These are phyloP conservation scores for Fusarium guadeloupense DNA, from an alignment of 2,329 filamentous ascomycete species.

Conservation along the genomic window DNA sequence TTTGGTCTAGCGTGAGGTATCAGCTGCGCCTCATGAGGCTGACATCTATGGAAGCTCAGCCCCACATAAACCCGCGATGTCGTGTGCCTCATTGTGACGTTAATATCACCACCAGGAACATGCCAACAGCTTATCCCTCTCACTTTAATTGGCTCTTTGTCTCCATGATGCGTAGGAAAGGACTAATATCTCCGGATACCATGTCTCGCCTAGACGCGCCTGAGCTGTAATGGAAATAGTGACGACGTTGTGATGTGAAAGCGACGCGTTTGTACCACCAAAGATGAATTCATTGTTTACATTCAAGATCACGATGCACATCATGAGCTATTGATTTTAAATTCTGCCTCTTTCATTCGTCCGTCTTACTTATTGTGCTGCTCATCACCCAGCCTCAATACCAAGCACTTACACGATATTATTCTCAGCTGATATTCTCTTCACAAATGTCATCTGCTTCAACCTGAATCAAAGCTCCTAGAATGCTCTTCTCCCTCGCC, in stretches of 20 bases:
- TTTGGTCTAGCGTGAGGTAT: too few species aligned
- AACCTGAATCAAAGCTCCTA: not conserved
- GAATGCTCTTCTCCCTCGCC: constrained; percentile 13
- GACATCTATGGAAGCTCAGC: not conserved
- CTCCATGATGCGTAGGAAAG: not conserved
- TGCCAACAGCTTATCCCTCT: not conserved
- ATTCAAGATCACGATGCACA: too few species aligned
- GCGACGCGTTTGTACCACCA: not conserved
- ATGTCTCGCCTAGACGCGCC: not conserved
- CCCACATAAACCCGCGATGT: not conserved
- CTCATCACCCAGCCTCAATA: not conserved
- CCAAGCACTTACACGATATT: not conserved
- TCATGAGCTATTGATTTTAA: not conserved
- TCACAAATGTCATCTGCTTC: not conserved
- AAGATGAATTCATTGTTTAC: not conserved
- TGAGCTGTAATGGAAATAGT: constrained; percentile 2
- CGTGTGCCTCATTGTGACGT: constrained; percentile 17
- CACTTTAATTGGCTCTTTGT: not conserved
- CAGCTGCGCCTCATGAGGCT: not conserved
- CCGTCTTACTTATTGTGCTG: not conserved
- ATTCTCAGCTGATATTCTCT: not conserved
- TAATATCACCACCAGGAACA: not conserved
- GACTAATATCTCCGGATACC: constrained; percentile 5
- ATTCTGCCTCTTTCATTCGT: not conserved
- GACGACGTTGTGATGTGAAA: constrained; percentile 15